Base-by-base conservation (phyloP, 441 rosid species). In the Gossypium aridum region DNA sequence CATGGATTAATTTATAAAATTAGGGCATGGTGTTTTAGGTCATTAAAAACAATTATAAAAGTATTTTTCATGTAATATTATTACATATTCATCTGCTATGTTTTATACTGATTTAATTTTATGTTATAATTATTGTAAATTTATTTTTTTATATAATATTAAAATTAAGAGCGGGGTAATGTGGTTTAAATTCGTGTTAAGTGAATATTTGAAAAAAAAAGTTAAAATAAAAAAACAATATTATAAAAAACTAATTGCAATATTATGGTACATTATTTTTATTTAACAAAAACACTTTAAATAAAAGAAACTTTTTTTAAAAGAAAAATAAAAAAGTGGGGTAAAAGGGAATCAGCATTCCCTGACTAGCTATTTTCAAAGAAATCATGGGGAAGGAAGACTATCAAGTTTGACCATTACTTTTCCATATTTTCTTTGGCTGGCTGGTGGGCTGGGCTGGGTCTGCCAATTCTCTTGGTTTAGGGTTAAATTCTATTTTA, bases 351-450 rank as follows among this genome's bases (percentile, higher is more conserved):
- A 12, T 26, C 77, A 83, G 91, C 92, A 88, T 81, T 85, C 94
- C 91, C 78, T 87, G 65, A 77, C 86, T 90, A 91, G 90, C 97
- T 79, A 80, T 79, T 88, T 88, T 85, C 84, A 87, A 83, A 85
- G 8, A 73, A 54, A 63, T 17, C 71, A 72, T 54, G 63, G 22
- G 37, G 16, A 66, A 75, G 73, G 85, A 81, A 81, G 93, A 90
- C 92, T 87, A 87, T 87, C 91, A 90, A 64, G 70, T 17, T 39
- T 64, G 70, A 64, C 70, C 85, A 49, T 61, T 80, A 81, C 85
- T 79, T 84, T 77, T 79, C 87, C 62, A 23, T 22, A 2, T 31
- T 28, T 47, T 45, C n/a, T 34, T 20, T 66, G 73, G 67, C 73
- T 73, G 60, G 60, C 60, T 55, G 23, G 60, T 55, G 59, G 75